Conservation (phyloP, 257 asterid genomes). For the Ehretia macrophylla region DNA sequence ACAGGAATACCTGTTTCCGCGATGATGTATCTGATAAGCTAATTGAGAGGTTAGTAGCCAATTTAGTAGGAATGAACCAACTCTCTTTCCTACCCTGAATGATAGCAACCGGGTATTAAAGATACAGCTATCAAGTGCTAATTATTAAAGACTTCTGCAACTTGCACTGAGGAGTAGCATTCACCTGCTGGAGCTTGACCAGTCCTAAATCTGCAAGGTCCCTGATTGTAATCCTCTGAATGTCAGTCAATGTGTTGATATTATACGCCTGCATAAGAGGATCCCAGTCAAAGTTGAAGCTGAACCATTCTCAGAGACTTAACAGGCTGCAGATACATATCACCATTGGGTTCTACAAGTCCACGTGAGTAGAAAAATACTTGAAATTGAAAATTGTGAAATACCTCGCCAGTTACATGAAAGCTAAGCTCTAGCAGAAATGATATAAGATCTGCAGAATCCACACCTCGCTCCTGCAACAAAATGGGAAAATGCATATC, state of each 20-base stretch:
- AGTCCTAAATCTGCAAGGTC: constrained; percentile 93
- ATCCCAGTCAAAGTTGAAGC: constrained; percentile 13
- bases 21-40: constrained; percentile 88
- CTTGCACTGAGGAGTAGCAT: constrained; percentile 13
- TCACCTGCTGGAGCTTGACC: constrained; percentile 94
- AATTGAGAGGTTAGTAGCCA: constrained; percentile 92
- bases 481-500: constrained; percentile 2
- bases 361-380: background rate
- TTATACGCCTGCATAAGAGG: constrained; percentile 72
- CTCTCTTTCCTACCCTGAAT: constrained; percentile 85
- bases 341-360: background rate
- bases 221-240: constrained; percentile 61
- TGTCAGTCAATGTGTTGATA: constrained; percentile 65
- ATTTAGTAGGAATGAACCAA: constrained; percentile 95
- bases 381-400: background rate
- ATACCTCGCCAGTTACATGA: constrained; percentile 94
- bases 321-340: constrained; percentile 8
- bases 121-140: background rate
- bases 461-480: constrained; percentile 87
- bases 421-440: constrained; percentile 95
- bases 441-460: constrained; percentile 88
- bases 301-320: background rate
- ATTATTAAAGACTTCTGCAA: background rate
- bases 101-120: constrained; percentile 15
- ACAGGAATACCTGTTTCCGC: constrained; percentile 67